Percentiles rank a stretch among this genome's conserved stretches.
Conservation (phyloP, 495 filamentous ascomycete species). For the Aspergillus ellipticus region DNA sequence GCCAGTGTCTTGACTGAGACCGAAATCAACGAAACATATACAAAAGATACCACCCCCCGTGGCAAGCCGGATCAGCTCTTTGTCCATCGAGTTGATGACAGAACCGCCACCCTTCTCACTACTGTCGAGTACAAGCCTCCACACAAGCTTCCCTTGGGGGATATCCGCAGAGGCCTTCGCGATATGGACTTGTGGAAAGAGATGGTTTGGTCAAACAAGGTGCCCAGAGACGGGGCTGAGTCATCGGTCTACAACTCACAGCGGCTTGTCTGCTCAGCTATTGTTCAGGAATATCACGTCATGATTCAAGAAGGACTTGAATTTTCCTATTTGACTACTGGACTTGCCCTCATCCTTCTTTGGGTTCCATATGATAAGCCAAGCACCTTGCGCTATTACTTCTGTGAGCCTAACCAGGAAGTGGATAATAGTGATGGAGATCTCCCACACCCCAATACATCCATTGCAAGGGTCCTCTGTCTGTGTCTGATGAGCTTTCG, state of each 20-base stretch:
- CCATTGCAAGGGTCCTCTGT: too few species aligned
- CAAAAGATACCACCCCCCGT: too few species aligned
- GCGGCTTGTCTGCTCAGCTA: slow-evolving; percentile 17
- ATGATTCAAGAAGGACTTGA: slow-evolving; percentile 30
- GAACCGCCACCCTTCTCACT: too few species aligned
- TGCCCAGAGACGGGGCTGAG: slow-evolving; percentile 13
- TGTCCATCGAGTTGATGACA: too few species aligned
- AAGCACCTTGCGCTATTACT: slow-evolving; percentile 33
- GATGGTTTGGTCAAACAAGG: slow-evolving; percentile 3
- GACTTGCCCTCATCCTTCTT: slow-evolving; percentile 29
- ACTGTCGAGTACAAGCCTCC: slow-evolving; percentile 21
- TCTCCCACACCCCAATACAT: too few species aligned
- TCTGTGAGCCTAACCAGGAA: slow-evolving; percentile 32
- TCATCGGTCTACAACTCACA: slow-evolving; percentile 26
- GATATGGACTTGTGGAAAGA: background rate
- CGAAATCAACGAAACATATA: background rate
- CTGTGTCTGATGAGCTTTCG: too few species aligned
- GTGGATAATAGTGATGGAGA: slow-evolving; percentile 8
- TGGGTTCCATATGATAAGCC: slow-evolving; percentile 30
- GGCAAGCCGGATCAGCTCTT: too few species aligned
- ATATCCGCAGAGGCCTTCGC: slow-evolving; percentile 25
- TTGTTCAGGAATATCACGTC: slow-evolving; percentile 27
- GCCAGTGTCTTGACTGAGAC: slow-evolving; percentile 13
- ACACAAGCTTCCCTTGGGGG: slow-evolving; percentile 30
- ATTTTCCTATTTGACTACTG: slow-evolving; percentile 30